Percentiles rank a stretch among this genome's conserved stretches.
These are phyloP conservation scores for Saccharomyces pastorianus DNA, from an alignment of 1,139 yeast genomes.

Conservation along the genomic window DNA sequence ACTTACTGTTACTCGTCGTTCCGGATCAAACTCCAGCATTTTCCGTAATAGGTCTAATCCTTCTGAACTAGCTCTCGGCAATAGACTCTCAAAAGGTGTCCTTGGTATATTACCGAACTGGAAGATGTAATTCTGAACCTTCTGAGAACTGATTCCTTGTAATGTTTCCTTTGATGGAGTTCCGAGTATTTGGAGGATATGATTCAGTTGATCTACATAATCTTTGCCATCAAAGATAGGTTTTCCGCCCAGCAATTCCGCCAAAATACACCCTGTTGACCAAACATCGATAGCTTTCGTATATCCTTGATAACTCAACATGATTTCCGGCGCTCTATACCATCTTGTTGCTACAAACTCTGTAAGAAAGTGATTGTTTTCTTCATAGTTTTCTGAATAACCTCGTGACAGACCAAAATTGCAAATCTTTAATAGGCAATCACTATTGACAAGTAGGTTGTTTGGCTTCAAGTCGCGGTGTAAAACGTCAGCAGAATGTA, in stretches of 20 bases:
- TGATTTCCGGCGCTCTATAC: not conserved
- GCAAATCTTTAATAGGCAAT: conserved; percentile 88
- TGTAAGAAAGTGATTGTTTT: conserved; percentile 82
- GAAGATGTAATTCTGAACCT: conserved; percentile 87
- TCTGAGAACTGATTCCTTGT: conserved; percentile 70
- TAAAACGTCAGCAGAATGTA: conserved; percentile 88
- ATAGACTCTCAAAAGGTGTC: conserved; percentile 59
- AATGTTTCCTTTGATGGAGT: conserved; percentile 83
- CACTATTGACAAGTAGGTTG: conserved; percentile 82
- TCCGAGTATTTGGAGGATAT: conserved; percentile 74
- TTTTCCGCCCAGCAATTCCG: conserved; percentile 83
- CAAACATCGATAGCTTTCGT: conserved; percentile 92
- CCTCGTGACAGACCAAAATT: conserved; percentile 95
- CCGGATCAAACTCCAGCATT: conserved; percentile 82
- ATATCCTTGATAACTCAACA: conserved; percentile 51
- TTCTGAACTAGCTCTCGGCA: conserved; percentile 77
- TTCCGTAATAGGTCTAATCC: conserved; percentile 73
- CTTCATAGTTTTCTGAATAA: conserved; percentile 70
- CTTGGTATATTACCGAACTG: conserved; percentile 76
- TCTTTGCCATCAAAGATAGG: conserved; percentile 90
- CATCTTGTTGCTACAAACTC: conserved; percentile 92
- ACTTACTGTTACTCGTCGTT: conserved; percentile 73
- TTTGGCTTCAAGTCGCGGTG: conserved; percentile 94
- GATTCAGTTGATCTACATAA: conserved; percentile 88
- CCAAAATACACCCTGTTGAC: conserved; percentile 94